Percentiles rank a stretch among this genome's conserved stretches.
These are phyloP conservation scores for Alnus glutinosa DNA, from an alignment of 306 rosid species.

Conservation along the genomic window DNA sequence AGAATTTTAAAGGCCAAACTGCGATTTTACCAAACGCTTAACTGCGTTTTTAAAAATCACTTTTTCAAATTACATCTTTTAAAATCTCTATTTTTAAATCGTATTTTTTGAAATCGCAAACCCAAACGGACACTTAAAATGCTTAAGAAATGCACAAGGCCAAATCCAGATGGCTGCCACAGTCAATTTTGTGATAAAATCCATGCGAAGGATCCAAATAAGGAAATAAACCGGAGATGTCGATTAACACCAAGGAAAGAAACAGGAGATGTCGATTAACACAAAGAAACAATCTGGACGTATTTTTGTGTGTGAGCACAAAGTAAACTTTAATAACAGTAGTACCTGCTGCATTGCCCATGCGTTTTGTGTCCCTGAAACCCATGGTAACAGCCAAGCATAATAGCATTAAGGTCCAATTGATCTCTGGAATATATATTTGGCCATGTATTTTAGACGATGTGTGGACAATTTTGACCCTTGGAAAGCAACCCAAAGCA, in stretches of 20 bases:
- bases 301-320: background rate
- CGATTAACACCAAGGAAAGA: background rate
- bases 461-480: constrained; percentile 83
- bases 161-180: too few relatives aligned
- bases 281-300: background rate
- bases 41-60: too few relatives aligned
- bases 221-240: background rate
- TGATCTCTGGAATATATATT: constrained; percentile 93
- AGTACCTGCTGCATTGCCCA: constrained; percentile 97
- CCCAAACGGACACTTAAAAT: too few relatives aligned
- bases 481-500: constrained; percentile 85
- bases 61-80: too few relatives aligned
- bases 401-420: constrained; percentile 85
- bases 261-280: background rate
- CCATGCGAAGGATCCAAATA: background rate
- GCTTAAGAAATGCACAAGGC: background rate
- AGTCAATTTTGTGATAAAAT: background rate
- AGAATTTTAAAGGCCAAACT: too few relatives aligned
- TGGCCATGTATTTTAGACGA: constrained; percentile 91
- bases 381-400: constrained; percentile 85
- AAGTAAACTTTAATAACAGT: constrained; percentile 16
- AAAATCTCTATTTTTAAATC: too few relatives aligned
- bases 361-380: constrained; percentile 91
- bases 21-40: too few relatives aligned
- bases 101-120: too few relatives aligned